A percentile compares a stretch with the other conserved stretches of the same genome.
phyloP scores from a whole-genome alignment of 1,139 yeast genomes.

The Protomyces pachydermus region DNA sequence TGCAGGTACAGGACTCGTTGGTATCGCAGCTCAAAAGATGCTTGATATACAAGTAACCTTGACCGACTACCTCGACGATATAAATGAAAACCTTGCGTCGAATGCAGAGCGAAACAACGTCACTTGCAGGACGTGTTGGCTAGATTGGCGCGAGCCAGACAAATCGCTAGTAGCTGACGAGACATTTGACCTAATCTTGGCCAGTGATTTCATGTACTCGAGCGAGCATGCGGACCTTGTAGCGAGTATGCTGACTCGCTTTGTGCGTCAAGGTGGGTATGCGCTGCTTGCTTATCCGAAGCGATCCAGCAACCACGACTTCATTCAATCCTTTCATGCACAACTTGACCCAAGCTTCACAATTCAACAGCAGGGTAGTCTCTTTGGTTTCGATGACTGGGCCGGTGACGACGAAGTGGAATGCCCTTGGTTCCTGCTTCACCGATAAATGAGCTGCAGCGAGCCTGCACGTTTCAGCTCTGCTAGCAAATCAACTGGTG shows the following conservation, averaged over 20 bases:
- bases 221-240: conserved; percentile 18
- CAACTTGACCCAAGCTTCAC: neutral
- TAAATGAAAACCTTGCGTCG: conserved; percentile 57
- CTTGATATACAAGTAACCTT: conserved; percentile 52
- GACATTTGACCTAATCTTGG: conserved; percentile 5
- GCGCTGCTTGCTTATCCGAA: conserved; percentile 17
- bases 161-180: neutral
- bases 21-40: conserved; percentile 54
- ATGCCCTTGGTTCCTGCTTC: conserved; percentile 1
- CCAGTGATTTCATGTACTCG: conserved; percentile 21
- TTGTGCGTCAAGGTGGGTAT: neutral
- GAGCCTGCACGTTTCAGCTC: conserved; percentile 30
- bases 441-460: conserved; percentile 29
- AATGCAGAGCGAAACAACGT: conserved; percentile 53
- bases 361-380: neutral
- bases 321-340: neutral
- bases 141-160: conserved; percentile 16
- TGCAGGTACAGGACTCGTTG: conserved; percentile 89
- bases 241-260: conserved; percentile 3
- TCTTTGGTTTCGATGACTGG: conserved; percentile 23
- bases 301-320: conserved; percentile 12
- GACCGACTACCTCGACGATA: conserved; percentile 70
- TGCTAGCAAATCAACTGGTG: conserved; percentile 48
- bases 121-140: conserved; percentile 5
- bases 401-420: conserved; percentile 4